These are phyloP conservation scores for Lactarius deliciosus DNA, from an alignment of 768 basidiomycete genomes.

Conservation along the genomic window DNA sequence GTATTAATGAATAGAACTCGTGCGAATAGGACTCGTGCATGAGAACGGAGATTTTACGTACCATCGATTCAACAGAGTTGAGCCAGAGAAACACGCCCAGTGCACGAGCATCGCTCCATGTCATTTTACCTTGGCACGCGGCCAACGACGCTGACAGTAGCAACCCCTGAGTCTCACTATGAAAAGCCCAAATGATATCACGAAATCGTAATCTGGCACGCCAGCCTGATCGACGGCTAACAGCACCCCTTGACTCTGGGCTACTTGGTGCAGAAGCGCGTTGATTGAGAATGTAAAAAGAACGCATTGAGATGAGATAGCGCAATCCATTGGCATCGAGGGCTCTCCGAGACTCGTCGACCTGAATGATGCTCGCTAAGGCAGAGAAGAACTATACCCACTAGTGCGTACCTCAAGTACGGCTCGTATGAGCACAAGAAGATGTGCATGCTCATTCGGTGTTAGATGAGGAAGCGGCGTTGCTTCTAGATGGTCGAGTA, in stretches of 20 bases:
- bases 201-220: constrained; percentile 84
- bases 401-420: constrained; percentile 68
- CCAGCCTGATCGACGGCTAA: constrained; percentile 51
- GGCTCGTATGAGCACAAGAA: constrained; percentile 83
- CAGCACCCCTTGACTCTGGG: constrained; percentile 43
- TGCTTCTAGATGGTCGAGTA: constrained; percentile 65
- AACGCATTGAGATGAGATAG: constrained; percentile 90
- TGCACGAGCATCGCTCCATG: constrained; percentile 85
- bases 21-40: constrained; percentile 1
- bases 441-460: constrained; percentile 76
- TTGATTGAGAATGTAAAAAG: constrained; percentile 82
- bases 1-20: constrained; percentile 8
- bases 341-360: constrained; percentile 87
- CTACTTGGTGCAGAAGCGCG: constrained; percentile 54
- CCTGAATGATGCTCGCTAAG: constrained; percentile 44
- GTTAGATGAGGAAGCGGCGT: constrained; percentile 69
- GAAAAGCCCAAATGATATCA: constrained; percentile 96
- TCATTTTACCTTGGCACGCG: constrained; percentile 82
- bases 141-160: constrained; percentile 66
- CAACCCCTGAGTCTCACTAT: constrained; percentile 91
- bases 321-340: constrained; percentile 90
- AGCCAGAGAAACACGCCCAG: constrained; percentile 90
- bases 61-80: constrained; percentile 73
- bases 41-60: constrained; percentile 39
- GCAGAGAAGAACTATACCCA: constrained; percentile 8